Conservation (phyloP, 371 early-diverging fungal genomes). For the Smittium culicis region DNA sequence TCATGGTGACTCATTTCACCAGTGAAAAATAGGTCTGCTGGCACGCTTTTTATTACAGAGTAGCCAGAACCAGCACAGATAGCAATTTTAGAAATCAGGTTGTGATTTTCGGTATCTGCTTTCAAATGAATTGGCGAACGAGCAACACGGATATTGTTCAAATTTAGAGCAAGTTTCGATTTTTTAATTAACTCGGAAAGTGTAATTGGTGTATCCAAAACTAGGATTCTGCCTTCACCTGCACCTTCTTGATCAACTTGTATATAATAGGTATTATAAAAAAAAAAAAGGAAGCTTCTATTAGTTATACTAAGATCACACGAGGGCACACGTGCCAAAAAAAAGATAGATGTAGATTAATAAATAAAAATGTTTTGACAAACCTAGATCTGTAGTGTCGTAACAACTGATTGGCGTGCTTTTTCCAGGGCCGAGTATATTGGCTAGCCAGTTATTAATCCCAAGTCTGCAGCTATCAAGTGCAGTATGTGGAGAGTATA, state of each 20-base stretch:
- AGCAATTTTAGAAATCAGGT: constrained; percentile 57
- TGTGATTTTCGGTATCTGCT: constrained; percentile 12
- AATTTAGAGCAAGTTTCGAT: constrained; percentile 46
- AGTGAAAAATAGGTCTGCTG: constrained; percentile 72
- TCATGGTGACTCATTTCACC: constrained; percentile 94
- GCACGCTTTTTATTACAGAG: constrained; percentile 37
- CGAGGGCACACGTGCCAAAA: too few species aligned
- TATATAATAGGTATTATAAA: background rate
- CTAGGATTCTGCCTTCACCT: constrained; percentile 60
- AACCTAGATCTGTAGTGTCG: constrained; percentile 9
- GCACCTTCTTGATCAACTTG: constrained; percentile 44
- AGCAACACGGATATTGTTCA: constrained; percentile 62
- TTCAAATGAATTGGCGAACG: constrained; percentile 39
- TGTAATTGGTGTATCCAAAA: constrained; percentile 40
- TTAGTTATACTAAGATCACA: too few species aligned
- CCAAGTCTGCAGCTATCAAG: constrained; percentile 74
- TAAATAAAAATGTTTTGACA: too few species aligned
- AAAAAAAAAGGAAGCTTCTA: too few species aligned
- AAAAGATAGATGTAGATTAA: background rate
- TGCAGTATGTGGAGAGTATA: constrained; percentile 96
- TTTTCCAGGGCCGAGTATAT: constrained; percentile 43
- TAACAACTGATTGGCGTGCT: constrained; percentile 39
- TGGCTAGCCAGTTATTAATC: constrained; percentile 77
- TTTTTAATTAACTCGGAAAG: constrained; percentile 41
- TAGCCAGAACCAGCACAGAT: constrained; percentile 90